Percentiles rank a stretch among this genome's conserved stretches.
phyloP scores from a whole-genome alignment of 2,329 filamentous ascomycete species.

The Alternaria sp. region DNA sequence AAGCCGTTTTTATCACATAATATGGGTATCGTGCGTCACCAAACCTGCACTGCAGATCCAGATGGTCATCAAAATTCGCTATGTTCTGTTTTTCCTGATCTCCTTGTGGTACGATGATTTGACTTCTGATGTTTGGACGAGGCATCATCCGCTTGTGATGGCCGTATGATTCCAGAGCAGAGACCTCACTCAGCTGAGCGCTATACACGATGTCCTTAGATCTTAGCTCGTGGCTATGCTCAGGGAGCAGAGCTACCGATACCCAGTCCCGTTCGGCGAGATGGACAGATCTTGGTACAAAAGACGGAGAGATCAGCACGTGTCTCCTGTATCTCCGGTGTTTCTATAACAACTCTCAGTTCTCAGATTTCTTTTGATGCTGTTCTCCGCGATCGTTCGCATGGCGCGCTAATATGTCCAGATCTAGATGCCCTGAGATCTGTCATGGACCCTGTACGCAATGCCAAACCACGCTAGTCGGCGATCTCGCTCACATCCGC shows the following conservation, averaged over 20 bases:
- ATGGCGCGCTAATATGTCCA: neutral
- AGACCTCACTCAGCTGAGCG: neutral
- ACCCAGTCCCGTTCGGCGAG: conserved; percentile 1
- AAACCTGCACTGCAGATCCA: conserved; percentile 4
- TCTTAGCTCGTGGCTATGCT: neutral
- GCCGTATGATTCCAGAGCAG: neutral
- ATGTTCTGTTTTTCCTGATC: neutral
- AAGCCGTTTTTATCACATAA: neutral
- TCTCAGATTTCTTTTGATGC: neutral
- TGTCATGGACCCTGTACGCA: conserved; percentile 2
- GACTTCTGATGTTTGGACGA: neutral
- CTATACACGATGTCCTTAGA: neutral
- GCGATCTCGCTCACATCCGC: neutral
- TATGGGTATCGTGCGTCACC: neutral
- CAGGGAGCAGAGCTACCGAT: neutral
- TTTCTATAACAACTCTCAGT: neutral
- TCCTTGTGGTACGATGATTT: neutral
- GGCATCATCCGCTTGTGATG: neutral
- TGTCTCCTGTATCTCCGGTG: neutral
- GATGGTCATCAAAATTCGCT: neutral
- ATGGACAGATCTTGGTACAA: neutral
- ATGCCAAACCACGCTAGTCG: neutral
- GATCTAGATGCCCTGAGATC: conserved; percentile 6
- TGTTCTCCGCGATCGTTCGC: conserved; percentile 3
- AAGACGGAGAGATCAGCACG: conserved; percentile 1